phyloP scores from a whole-genome alignment of 306 rosid genomes.

The Cajanus cajan region DNA sequence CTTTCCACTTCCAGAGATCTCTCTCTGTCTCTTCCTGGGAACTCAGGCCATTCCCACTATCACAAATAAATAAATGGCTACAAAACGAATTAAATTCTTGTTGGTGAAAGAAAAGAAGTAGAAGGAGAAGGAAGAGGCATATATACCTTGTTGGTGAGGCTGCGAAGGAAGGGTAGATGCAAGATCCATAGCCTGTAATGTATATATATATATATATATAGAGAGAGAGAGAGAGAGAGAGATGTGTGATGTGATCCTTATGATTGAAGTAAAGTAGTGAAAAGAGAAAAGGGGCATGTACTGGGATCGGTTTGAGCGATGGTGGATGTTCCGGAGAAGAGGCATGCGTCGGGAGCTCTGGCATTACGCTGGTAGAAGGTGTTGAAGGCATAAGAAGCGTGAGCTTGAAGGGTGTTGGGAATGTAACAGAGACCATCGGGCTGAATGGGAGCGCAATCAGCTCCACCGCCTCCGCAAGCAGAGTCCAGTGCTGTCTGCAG shows the following conservation, averaged over 20 bases:
- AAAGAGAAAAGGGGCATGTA: too few relatives aligned
- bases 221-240: too few relatives aligned
- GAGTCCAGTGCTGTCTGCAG: constrained; percentile 65
- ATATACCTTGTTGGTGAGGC: background rate
- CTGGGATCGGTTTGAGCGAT: constrained; percentile 72
- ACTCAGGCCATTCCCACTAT: too few relatives aligned
- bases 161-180: background rate
- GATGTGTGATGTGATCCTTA: too few relatives aligned
- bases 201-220: too few relatives aligned
- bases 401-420: constrained; percentile 75
- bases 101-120: background rate
- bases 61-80: too few relatives aligned
- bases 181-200: background rate
- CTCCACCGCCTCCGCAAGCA: constrained; percentile 57
- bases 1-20: too few relatives aligned
- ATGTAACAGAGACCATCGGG: constrained; percentile 57
- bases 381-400: constrained; percentile 77
- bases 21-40: too few relatives aligned
- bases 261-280: too few relatives aligned
- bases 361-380: constrained; percentile 50
- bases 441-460: constrained; percentile 56
- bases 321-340: constrained; percentile 60
- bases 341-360: constrained; percentile 55
- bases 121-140: background rate
- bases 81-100: too few relatives aligned